These are phyloP conservation scores for Cystobasidium ongulense DNA, from an alignment of 768 basidiomycete genomes.

Conservation along the genomic window DNA sequence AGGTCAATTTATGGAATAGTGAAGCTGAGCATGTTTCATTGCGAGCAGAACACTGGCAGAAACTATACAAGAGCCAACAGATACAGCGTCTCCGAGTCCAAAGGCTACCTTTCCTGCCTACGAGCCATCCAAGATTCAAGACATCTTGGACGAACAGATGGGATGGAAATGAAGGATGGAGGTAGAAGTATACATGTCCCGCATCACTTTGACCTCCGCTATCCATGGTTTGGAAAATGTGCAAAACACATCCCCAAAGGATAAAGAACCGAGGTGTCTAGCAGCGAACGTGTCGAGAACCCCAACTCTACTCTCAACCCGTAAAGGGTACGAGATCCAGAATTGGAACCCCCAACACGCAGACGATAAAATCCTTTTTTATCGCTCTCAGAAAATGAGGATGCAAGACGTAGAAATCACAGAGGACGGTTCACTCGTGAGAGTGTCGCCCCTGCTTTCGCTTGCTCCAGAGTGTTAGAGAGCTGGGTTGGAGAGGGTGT, in stretches of 20 bases:
- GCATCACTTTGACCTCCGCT: conserved; percentile 17
- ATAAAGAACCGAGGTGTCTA: conserved; percentile 9
- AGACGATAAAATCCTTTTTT: background rate
- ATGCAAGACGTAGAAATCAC: background rate
- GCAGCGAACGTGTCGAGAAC: background rate
- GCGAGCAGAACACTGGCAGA: background rate
- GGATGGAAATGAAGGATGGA: conserved; percentile 7
- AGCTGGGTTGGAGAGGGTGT: background rate
- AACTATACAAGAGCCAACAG: background rate
- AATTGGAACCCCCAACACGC: background rate
- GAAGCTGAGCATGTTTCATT: background rate
- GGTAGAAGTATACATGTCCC: background rate
- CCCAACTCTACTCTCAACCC: background rate
- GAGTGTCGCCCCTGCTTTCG: background rate
- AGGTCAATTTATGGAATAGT: background rate
- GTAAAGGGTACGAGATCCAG: background rate
- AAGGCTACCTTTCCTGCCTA: conserved; percentile 2
- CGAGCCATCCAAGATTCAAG: background rate
- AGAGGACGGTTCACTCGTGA: background rate
- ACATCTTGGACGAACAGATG: conserved; percentile 11
- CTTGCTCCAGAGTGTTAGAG: conserved; percentile 23
- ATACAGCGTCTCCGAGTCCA: background rate
- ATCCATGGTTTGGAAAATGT: background rate
- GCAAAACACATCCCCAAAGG: background rate
- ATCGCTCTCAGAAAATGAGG: conserved; percentile 25